Evolutionary conservation across 768 basidiomycete species (phyloP).

Genomic region (Pulveroboletus ravenelii): DNA sequence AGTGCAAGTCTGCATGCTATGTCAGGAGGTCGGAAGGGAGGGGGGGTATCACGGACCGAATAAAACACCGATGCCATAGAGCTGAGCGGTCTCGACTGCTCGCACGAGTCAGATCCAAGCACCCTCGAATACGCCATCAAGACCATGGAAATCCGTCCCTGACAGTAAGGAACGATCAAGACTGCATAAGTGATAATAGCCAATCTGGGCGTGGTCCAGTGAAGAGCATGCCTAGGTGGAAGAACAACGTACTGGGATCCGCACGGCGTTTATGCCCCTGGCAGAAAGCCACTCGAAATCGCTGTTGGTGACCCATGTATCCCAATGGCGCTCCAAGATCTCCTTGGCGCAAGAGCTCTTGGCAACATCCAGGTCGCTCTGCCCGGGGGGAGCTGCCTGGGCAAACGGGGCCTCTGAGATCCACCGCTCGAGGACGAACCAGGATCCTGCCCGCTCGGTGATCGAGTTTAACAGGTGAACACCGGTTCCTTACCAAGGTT

Average conservation of each 20-base stretch:
- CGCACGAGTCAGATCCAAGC: constrained; percentile 63
- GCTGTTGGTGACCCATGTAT: constrained; percentile 47
- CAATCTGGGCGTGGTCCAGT: constrained; percentile 44
- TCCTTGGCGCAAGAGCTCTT: constrained; percentile 43
- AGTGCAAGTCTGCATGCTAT: constrained; percentile 55
- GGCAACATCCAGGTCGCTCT: constrained; percentile 71
- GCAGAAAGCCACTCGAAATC: constrained; percentile 55
- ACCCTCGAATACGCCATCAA: constrained; percentile 47
- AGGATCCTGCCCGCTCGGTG: constrained; percentile 46
- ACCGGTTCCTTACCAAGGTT: constrained; percentile 56
- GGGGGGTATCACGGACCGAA: constrained; percentile 42
- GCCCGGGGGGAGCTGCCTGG: constrained; percentile 46
- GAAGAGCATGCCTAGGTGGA: not conserved
- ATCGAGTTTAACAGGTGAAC: constrained; percentile 5
- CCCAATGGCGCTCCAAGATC: constrained; percentile 44
- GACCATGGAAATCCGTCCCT: constrained; percentile 61
- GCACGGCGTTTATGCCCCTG: constrained; percentile 54
- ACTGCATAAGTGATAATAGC: constrained; percentile 66
- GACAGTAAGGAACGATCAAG: constrained; percentile 52
- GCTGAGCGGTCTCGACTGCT: constrained; percentile 55
- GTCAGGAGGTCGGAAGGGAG: constrained; percentile 15
- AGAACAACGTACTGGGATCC: constrained; percentile 58
- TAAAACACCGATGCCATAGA: constrained; percentile 64
- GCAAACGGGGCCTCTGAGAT: constrained; percentile 58
- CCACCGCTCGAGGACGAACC: constrained; percentile 81